Conservation (phyloP, 257 asterid genomes). For the Petunia axillaris region DNA sequence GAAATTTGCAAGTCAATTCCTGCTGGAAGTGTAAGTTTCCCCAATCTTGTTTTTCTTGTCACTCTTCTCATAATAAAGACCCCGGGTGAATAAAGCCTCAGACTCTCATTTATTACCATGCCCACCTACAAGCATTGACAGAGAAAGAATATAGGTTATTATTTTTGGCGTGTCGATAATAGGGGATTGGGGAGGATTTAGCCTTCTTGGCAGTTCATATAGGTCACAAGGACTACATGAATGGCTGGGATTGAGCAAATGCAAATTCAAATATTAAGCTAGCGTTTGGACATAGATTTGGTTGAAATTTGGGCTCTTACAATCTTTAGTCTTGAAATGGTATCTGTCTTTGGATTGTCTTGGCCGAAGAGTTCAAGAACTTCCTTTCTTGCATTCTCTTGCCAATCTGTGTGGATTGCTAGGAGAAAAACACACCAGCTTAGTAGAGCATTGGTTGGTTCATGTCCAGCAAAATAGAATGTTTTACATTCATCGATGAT, state of each 20-base stretch:
- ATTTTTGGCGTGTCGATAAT: neutral
- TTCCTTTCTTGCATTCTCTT: slow-evolving; percentile 57
- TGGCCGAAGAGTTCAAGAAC: slow-evolving; percentile 37
- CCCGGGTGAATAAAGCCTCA: slow-evolving; percentile 57
- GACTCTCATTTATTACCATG: slow-evolving; percentile 61
- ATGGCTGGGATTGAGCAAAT: neutral
- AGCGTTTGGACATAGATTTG: too few relatives aligned
- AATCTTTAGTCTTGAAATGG: slow-evolving; percentile 51
- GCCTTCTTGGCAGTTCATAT: neutral
- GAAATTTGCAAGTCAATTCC: slow-evolving; percentile 43
- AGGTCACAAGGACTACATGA: neutral
- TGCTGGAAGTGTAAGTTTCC: slow-evolving; percentile 39
- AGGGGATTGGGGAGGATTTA: neutral
- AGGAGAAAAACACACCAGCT: slow-evolving; percentile 54
- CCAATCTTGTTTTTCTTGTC: slow-evolving; percentile 40
- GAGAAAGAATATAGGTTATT: neutral
- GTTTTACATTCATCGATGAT: slow-evolving; percentile 56
- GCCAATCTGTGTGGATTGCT: slow-evolving; percentile 57
- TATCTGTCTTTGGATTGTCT: slow-evolving; percentile 48
- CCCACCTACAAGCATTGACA: slow-evolving; percentile 41
- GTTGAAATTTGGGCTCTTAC: slow-evolving; percentile 33
- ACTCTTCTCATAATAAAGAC: slow-evolving; percentile 45
- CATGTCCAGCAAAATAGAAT: slow-evolving; percentile 52
- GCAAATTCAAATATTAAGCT: neutral
- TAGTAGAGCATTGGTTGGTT: slow-evolving; percentile 47